phyloP scores from a whole-genome alignment of 1,139 yeast genomes.

The Schizosaccharomyces versatilis region DNA sequence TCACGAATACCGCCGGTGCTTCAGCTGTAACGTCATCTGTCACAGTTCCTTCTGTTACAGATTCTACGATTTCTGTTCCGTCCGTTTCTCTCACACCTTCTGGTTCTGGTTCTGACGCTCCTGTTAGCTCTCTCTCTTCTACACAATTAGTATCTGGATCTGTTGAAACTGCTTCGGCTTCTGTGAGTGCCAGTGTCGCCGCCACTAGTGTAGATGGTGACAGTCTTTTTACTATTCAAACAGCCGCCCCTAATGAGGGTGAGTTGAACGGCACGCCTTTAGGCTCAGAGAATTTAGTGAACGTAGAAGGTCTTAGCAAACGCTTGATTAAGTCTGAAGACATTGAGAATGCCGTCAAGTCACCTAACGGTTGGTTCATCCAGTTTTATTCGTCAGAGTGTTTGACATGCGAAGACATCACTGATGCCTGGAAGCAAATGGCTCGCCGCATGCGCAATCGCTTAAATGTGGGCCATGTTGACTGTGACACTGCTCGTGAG shows the following conservation, averaged over 20 bases:
- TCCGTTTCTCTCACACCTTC: background rate
- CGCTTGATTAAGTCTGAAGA: constrained; percentile 13
- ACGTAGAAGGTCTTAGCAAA: constrained; percentile 14
- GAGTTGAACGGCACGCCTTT: constrained; percentile 3
- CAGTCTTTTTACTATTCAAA: constrained; percentile 5
- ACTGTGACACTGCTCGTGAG: constrained; percentile 20
- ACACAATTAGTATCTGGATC: background rate
- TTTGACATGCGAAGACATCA: constrained; percentile 21
- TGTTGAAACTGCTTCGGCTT: background rate
- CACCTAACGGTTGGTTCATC: constrained; percentile 22
- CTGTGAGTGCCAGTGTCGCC: constrained; percentile 2
- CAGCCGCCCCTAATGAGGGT: constrained; percentile 8
- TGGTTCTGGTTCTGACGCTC: background rate
- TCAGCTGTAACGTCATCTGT: background rate
- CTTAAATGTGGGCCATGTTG: constrained; percentile 23
- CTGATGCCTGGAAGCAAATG: constrained; percentile 21
- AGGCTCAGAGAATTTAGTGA: constrained; percentile 5
- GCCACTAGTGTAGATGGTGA: background rate
- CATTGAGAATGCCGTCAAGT: constrained; percentile 12
- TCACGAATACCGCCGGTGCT: background rate
- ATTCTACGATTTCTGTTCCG: background rate
- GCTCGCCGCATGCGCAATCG: constrained; percentile 18
- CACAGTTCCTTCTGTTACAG: background rate
- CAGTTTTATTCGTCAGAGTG: constrained; percentile 23
- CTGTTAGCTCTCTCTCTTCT: background rate